A percentile compares a stretch with the other conserved stretches of the same genome.
phyloP scores from a whole-genome alignment of 768 basidiomycete genomes.

The Asterophora lycoperdoides region DNA sequence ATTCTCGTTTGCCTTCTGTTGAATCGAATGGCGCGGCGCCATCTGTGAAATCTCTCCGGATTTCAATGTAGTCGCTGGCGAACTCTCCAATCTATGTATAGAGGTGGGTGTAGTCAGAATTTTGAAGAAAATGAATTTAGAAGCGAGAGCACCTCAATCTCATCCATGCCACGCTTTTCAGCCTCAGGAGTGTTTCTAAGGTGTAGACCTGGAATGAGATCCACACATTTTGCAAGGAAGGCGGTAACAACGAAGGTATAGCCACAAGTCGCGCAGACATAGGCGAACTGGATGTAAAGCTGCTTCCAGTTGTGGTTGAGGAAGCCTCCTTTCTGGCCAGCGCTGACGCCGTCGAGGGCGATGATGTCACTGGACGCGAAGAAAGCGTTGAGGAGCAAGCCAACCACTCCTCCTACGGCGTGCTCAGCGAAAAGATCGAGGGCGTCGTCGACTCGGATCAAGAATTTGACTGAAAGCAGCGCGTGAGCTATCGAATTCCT shows the following conservation, averaged over 20 bases:
- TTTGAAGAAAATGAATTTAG: not conserved
- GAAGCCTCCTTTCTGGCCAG: constrained; percentile 57
- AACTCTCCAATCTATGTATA: constrained; percentile 67
- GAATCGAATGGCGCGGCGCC: constrained; percentile 40
- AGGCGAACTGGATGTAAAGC: constrained; percentile 72
- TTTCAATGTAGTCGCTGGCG: constrained; percentile 65
- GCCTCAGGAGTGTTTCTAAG: constrained; percentile 51
- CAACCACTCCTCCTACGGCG: constrained; percentile 79
- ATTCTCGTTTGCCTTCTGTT: constrained; percentile 20
- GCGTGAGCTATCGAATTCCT: not conserved
- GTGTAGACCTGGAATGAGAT: constrained; percentile 54
- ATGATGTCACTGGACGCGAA: constrained; percentile 68
- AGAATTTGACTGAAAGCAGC: constrained; percentile 51
- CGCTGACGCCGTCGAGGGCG: constrained; percentile 63
- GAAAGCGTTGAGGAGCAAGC: constrained; percentile 66
- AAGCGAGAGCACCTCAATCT: constrained; percentile 52
- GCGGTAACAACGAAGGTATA: constrained; percentile 66
- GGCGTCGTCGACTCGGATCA: constrained; percentile 77
- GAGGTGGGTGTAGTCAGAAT: not conserved
- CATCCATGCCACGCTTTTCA: constrained; percentile 64
- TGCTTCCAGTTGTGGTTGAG: constrained; percentile 75
- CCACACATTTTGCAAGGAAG: constrained; percentile 50
- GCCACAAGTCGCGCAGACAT: constrained; percentile 50
- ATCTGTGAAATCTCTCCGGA: constrained; percentile 61
- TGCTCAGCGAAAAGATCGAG: constrained; percentile 93